Conservation (phyloP, 371 early-diverging fungal species). For the Mucor saturninus region DNA sequence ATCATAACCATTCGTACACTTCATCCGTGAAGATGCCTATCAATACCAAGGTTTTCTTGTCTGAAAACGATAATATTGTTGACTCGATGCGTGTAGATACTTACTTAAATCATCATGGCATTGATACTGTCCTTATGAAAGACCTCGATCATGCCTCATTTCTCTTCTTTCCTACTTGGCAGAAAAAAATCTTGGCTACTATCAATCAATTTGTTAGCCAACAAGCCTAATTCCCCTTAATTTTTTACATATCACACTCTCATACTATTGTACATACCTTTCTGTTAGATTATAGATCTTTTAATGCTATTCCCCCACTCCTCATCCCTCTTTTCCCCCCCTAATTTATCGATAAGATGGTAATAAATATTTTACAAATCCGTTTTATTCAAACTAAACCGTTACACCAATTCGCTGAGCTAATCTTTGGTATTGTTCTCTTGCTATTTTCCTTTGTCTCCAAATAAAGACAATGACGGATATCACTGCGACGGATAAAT, state of each 20-base stretch:
- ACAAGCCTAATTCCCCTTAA: constrained; percentile 8
- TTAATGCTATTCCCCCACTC: neutral
- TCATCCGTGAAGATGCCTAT: constrained; percentile 33
- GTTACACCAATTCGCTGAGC: constrained; percentile 51
- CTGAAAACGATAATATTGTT: constrained; percentile 58
- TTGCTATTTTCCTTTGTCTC: constrained; percentile 48
- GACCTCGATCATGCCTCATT: constrained; percentile 62
- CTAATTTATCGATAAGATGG: neutral
- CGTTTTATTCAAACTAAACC: constrained; percentile 1
- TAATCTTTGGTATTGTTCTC: constrained; percentile 47
- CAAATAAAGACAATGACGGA: constrained; percentile 41
- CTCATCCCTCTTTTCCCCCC: neutral
- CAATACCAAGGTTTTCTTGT: constrained; percentile 47
- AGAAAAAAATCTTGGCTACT: constrained; percentile 37
- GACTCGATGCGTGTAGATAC: constrained; percentile 47
- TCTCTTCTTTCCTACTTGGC: constrained; percentile 50
- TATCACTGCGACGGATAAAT: constrained; percentile 35
- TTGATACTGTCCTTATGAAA: constrained; percentile 52
- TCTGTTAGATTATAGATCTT: constrained; percentile 2
- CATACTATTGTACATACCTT: neutral
- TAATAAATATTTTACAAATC: too few species aligned
- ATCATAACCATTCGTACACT: constrained; percentile 16
- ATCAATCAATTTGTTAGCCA: constrained; percentile 24
- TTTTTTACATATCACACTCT: neutral
- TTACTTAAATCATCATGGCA: constrained; percentile 52